Evolutionary conservation across 2,329 filamentous ascomycete genomes (phyloP).

Genomic region (Myriosclerotinia curreyana): DNA sequence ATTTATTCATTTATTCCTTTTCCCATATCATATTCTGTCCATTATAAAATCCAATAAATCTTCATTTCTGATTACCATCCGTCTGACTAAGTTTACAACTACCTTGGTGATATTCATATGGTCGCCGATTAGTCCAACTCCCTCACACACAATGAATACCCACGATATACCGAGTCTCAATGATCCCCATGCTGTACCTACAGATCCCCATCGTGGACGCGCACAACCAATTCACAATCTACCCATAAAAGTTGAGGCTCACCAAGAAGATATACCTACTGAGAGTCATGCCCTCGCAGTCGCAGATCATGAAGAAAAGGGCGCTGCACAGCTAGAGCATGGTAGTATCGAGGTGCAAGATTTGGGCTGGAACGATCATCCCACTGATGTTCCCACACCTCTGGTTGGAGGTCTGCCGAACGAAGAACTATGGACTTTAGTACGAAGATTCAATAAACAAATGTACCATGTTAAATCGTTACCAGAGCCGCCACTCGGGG

Average conservation of each 20-base stretch:
- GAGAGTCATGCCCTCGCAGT: slow-evolving; percentile 45
- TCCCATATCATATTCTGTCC: not conserved
- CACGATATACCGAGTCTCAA: slow-evolving; percentile 12
- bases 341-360: slow-evolving; percentile 49
- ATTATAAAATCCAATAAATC: not conserved
- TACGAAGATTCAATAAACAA: slow-evolving; percentile 64
- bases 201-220: slow-evolving; percentile 17
- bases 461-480: slow-evolving; percentile 67
- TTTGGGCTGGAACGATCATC: slow-evolving; percentile 56
- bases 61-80: not conserved
- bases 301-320: slow-evolving; percentile 42
- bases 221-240: slow-evolving; percentile 24
- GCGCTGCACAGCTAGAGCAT: slow-evolving; percentile 44
- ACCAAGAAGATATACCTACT: slow-evolving; percentile 38
- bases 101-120: not conserved
- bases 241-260: slow-evolving; percentile 31
- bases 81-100: too few relatives aligned
- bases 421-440: slow-evolving; percentile 62
- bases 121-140: too few relatives aligned
- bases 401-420: slow-evolving; percentile 60
- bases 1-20: not conserved
- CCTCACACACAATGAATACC: not conserved
- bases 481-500: slow-evolving; percentile 53
- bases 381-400: slow-evolving; percentile 50
- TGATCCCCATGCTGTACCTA: slow-evolving; percentile 11